Evolutionary conservation across 208 protist genomes (phyloP), one percentile per base, ranked within the genome.

Genomic region (Leishmania tropica): DNA sequence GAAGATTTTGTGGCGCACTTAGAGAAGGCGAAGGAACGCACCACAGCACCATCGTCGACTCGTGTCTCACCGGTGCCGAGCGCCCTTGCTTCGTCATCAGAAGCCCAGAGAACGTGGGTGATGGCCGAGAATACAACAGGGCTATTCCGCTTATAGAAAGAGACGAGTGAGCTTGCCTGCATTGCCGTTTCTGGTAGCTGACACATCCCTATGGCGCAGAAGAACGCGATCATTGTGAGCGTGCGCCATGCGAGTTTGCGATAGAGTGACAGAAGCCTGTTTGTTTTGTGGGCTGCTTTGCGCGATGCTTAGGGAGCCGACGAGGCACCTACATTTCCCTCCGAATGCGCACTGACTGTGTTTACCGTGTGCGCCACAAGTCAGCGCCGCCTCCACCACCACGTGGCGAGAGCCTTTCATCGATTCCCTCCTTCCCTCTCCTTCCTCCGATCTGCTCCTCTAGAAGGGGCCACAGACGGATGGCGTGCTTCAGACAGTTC

Each of bases 101-200:
- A 8, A 6, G 13, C 62, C 13, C 28, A 10, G 37, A 79, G 62
- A 51, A 81, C 75, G 21, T 87, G 84, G 84, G 15, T 54, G 8
- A 77, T 80, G 48, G 75, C 81, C 15, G 81, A 80, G 21, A 82
- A 47, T 76, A 58, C 71, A 21, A 88, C 84, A 24, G 84, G 84
- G 53, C 67, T 88, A 21, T 88, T 88, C 64, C 84, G 84, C 37
- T 67, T 88, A 6, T 88, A 85, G 58, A 78, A 21, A 2, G 28
- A 6, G 3, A 67, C 53, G 40, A 11, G 73, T 62, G 31, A n/a
- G n/a, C 19, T 45, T 54, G 24, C 70, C 37, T 37, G 17, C 70
- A 3, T 47, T 37, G 28, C 13, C 42, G 11, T 74, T 31, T 74
- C 4, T 2, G 40, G 24, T 77, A 7, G 47, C n/a, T 75, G 71